Evolutionary conservation across 169 alveolate species (phyloP).

Genomic region (Plasmodium inui): DNA sequence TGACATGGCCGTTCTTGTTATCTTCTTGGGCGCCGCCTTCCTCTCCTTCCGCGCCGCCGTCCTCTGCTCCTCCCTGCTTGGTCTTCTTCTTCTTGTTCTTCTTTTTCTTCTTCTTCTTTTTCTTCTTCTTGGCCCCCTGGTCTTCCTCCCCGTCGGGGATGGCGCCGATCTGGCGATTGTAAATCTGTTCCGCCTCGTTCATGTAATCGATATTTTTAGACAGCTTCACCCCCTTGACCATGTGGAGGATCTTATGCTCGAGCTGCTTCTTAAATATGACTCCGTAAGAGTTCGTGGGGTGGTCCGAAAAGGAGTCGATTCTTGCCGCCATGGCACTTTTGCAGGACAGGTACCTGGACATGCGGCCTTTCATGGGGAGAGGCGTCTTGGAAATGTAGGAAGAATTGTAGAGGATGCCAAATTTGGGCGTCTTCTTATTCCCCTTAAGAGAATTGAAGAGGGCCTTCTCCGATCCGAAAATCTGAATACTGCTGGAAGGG

Average conservation of each 20-base stretch:
- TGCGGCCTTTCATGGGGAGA: conserved; percentile 95
- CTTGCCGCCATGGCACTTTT: conserved; percentile 99
- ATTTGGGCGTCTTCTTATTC: conserved; percentile 98
- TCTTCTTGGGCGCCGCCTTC: not conserved
- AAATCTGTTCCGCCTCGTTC: conserved; percentile 87
- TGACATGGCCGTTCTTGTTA: not conserved
- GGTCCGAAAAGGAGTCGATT: conserved; percentile 93
- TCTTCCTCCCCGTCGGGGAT: conserved; percentile 73
- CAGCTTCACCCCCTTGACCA: conserved; percentile 87
- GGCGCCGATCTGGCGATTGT: conserved; percentile 81
- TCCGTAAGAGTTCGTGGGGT: conserved; percentile 91
- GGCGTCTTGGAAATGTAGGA: conserved; percentile 97
- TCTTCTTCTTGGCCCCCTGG: conserved; percentile 74
- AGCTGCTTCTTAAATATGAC: conserved; percentile 93
- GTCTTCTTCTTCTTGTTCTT: not conserved
- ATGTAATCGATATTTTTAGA: conserved; percentile 91
- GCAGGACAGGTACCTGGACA: conserved; percentile 97
- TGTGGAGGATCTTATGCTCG: conserved; percentile 95
- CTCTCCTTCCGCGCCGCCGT: not conserved
- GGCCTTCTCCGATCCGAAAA: conserved; percentile 98
- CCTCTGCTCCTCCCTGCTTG: conserved; percentile 31
- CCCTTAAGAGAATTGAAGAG: conserved; percentile 97
- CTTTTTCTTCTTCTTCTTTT: conserved; percentile 70
- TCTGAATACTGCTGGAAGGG: conserved; percentile 97
- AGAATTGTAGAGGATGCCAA: conserved; percentile 97